Base-by-base conservation (phyloP, 805 yeast genomes). In the Jamesozyma rosinii region DNA sequence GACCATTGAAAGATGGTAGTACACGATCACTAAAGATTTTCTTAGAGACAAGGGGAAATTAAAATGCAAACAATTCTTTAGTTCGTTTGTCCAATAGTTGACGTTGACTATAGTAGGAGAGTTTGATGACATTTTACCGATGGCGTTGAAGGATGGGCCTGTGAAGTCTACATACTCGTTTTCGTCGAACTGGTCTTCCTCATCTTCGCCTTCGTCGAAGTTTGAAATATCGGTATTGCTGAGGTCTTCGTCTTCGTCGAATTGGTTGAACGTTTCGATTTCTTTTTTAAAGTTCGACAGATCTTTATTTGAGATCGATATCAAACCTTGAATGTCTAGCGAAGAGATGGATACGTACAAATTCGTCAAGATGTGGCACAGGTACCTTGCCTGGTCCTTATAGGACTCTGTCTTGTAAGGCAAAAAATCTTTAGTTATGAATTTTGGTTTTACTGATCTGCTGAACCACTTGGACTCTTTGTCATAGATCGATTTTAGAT, bases 41-140 rank as follows among this genome's bases (percentile, higher is more conserved):
- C 88, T 72, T 39, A 79, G 63, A 1, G 68, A 52, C 14, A 86
- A 52, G 0, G 97, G 97, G 66, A 90, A 70, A 40, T 82, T 83
- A 54, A 83, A 78, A 53, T 77, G 76, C 41, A 87, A 61, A 75
- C 95, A 82, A 35, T 82, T 79, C 42, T 77, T 74, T 50, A 90
- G 70, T 60, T 87, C 97, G 43, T 82, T 79, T 0, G 96, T 81
- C 95, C 96, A 89, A 46, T 82, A 83, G 42, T 81, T 73, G 8
- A 87, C 81, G 36, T 80, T 74, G 8, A 83, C 79, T 8, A 84
- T 81, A 0, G 92, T 76, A 0, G 89, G 82, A 1, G 84, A 76
- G 49, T 73, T 71, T 1, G 81, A 75, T 1, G 79, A 70, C 10
- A 77, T 71, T 50, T 77, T 79, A 46, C 81, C 79, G 38, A 80